Percentiles rank a stretch among this genome's conserved stretches.
Evolutionary conservation across 2,329 filamentous ascomycete species (phyloP).

Genomic region (Colletotrichum sp.): DNA sequence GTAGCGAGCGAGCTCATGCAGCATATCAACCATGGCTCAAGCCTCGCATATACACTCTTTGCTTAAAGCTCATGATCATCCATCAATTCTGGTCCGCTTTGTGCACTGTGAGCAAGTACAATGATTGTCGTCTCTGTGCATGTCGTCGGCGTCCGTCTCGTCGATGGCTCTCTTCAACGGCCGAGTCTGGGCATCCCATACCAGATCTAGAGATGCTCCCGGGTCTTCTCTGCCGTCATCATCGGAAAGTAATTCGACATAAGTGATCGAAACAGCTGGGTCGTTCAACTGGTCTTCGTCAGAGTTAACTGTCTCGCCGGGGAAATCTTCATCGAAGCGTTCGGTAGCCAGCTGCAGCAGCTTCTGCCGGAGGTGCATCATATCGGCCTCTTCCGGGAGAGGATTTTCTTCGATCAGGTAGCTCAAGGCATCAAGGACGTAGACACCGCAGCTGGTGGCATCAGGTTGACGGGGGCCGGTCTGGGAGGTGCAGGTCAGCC

Average conservation of each 20-base stretch:
- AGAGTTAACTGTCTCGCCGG: neutral
- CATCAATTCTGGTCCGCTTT: neutral
- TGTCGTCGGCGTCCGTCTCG: neutral
- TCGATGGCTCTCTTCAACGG: neutral
- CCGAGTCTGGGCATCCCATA: neutral
- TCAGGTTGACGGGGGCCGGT: neutral
- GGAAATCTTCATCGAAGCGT: neutral
- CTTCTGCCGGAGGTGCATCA: neutral
- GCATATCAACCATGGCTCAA: neutral
- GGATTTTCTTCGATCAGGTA: neutral
- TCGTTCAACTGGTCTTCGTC: neutral
- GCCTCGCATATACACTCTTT: neutral
- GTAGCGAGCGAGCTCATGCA: neutral
- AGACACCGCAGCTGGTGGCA: neutral
- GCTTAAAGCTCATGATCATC: neutral
- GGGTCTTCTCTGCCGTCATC: neutral
- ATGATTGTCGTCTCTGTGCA: neutral
- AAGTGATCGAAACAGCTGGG: neutral
- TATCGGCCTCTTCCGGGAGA: neutral
- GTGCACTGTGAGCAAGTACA: neutral
- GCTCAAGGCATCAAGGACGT: neutral
- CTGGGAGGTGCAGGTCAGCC: neutral
- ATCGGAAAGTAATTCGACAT: neutral
- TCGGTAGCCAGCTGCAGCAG: neutral
- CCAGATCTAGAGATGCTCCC: neutral